Percentiles rank a stretch among this genome's conserved stretches.
These are phyloP conservation scores for Plicaturopsis crispa DNA, from an alignment of 768 basidiomycete species.

Conservation along the genomic window DNA sequence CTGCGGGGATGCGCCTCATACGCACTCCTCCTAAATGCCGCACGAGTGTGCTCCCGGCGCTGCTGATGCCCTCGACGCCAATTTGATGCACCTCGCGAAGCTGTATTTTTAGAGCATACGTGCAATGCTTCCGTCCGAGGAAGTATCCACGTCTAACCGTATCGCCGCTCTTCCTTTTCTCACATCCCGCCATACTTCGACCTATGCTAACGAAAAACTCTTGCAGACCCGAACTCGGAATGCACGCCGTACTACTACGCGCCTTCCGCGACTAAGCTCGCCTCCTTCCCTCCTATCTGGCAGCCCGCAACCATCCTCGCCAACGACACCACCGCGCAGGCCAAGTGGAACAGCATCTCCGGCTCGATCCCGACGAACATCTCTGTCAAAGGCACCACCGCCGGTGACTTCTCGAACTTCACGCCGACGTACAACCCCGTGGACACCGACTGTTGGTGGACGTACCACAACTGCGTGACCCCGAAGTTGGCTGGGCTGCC, in stretches of 20 bases:
- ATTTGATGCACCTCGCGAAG: too few species aligned
- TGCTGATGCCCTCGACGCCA: too few species aligned
- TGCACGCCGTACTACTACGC: conserved; percentile 37
- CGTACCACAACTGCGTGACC: conserved; percentile 30
- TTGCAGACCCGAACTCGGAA: conserved; percentile 25
- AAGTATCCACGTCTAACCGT: too few species aligned
- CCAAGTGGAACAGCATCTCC: conserved; percentile 35
- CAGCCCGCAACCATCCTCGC: conserved; percentile 33
- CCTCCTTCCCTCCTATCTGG: conserved; percentile 39
- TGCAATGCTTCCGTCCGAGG: too few species aligned
- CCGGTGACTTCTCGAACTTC: conserved; percentile 22
- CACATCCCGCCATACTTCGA: too few species aligned
- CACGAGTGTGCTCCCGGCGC: too few species aligned
- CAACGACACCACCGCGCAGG: conserved; percentile 32
- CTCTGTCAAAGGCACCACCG: conserved; percentile 21
- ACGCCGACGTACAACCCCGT: conserved; percentile 24
- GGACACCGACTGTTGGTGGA: conserved; percentile 51
- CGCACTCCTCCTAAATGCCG: too few species aligned
- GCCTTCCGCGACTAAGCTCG: conserved; percentile 21
- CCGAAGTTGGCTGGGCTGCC: conserved; percentile 39
- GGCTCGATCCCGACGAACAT: conserved; percentile 42
- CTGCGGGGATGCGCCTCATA: too few species aligned
- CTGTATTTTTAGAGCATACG: too few species aligned
- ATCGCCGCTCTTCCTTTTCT: background rate
- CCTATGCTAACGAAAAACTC: too few species aligned